Base-by-base conservation (phyloP, 2,329 filamentous ascomycete genomes). In the Fusarium siculi region DNA sequence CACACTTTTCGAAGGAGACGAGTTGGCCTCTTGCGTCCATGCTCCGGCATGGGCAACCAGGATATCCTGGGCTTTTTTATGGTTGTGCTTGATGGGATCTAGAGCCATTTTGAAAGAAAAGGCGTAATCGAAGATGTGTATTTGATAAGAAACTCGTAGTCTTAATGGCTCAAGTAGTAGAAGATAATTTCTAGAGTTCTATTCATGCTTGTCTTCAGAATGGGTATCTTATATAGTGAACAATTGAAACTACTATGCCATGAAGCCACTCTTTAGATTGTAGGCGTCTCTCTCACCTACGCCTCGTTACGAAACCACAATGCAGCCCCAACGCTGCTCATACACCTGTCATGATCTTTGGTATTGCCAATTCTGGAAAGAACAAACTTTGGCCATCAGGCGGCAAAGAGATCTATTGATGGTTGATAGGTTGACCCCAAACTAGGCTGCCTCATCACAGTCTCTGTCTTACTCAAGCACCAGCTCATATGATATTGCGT, bases 31-130 rank as follows among this genome's bases (percentile, higher is more conserved):
- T 12, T 62, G 55, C 15, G 55, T 44, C 61, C 61, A 64, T 12
- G 56, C 44, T n/a, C 61, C 61, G 9, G 56, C 23, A 19, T 64
- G 23, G 2, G 37, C 16, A 7, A 64, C 44, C 7, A 52, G 18
- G 32, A 18, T 25, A 39, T 62, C 56, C 9, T 62, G 61, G 7
- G 30, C 7, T 2, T 44, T 50, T 32, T 64, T 61, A 18, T 64
- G 14, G 21, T 19, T 39, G 21, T 37, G 6, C 32, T 62, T 61
- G 18, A 44, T n/a, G 21, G 61, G 61, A 32, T 64, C 56, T 14
- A 61, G 5, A 19, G 55, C 44, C 61, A 64, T 64, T 19, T 18
- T 36, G 30, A 11, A 42, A 23, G 12, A 32, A 18, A 4, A 21
- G 8, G 21, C 8, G 16, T 9, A 23, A 23, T 19, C 5, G 1